Evolutionary conservation across 768 basidiomycete genomes (phyloP).

Genomic region (Rhodocollybia butyracea): DNA sequence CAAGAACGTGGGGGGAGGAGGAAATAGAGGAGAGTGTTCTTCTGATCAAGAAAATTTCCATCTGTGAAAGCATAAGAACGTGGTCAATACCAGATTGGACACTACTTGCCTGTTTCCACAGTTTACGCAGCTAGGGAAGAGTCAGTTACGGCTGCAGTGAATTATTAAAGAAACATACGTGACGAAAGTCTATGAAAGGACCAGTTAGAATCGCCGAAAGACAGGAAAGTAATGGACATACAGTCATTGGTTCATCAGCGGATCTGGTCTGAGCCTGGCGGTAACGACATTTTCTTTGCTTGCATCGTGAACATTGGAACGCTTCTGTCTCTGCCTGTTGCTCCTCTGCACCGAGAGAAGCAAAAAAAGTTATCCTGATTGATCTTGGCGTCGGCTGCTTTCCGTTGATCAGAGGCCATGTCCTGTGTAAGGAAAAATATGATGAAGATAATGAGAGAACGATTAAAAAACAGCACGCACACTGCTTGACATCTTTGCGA

Average conservation of each 20-base stretch:
- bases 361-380: slow-evolving; percentile 84
- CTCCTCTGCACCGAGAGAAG: slow-evolving; percentile 85
- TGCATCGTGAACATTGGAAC: slow-evolving; percentile 96
- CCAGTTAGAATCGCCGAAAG: neutral
- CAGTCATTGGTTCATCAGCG: slow-evolving; percentile 99
- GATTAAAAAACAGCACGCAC: slow-evolving; percentile 51
- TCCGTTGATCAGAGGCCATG: slow-evolving; percentile 93
- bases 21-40: neutral
- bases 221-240: slow-evolving; percentile 32
- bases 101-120: slow-evolving; percentile 53
- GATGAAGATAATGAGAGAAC: neutral
- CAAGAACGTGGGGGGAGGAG: neutral
- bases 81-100: neutral
- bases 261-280: slow-evolving; percentile 96
- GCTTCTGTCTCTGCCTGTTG: slow-evolving; percentile 94
- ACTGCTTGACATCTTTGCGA: slow-evolving; percentile 80
- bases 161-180: slow-evolving; percentile 47
- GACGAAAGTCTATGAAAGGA: slow-evolving; percentile 69
- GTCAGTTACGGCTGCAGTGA: neutral
- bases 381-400: slow-evolving; percentile 79
- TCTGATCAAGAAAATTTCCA: slow-evolving; percentile 60
- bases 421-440: slow-evolving; percentile 48
- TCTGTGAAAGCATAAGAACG: slow-evolving; percentile 23
- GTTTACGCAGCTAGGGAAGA: slow-evolving; percentile 50
- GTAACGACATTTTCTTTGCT: slow-evolving; percentile 85